phyloP scores from a whole-genome alignment of 2,329 filamentous ascomycete genomes.

The Aureobasidium sp. region DNA sequence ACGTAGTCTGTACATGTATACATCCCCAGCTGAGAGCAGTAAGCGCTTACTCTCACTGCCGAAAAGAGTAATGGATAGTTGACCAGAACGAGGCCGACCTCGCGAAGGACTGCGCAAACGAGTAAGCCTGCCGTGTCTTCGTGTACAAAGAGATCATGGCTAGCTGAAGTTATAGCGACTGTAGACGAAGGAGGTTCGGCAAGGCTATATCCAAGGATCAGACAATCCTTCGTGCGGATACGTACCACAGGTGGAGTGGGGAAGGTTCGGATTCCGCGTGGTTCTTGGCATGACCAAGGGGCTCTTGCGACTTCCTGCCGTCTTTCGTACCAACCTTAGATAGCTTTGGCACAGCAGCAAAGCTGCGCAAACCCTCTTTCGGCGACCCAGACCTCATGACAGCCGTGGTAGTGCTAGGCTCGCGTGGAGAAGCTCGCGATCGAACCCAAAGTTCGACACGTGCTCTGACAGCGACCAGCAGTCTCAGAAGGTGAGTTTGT shows the following conservation, averaged over 20 bases:
- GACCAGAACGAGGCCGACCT: background rate
- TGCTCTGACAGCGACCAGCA: background rate
- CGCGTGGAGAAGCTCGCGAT: background rate
- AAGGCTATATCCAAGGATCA: background rate
- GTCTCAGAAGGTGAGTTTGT: background rate
- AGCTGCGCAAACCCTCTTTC: no score
- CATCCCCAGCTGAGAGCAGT: background rate
- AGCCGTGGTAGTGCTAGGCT: background rate
- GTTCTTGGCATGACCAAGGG: background rate
- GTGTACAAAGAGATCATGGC: background rate
- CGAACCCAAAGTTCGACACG: background rate
- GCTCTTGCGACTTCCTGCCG: background rate
- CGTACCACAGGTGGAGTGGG: background rate
- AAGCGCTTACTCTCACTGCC: background rate
- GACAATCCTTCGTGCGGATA: background rate
- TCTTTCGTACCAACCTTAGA: background rate
- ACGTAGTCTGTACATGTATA: background rate
- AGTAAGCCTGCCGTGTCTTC: background rate
- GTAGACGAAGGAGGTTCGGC: background rate
- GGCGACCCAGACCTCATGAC: background rate
- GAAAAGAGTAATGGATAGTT: background rate
- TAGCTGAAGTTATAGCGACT: background rate
- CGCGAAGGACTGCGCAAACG: background rate
- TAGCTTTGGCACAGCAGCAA: no score
- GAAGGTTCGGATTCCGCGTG: background rate